These are phyloP conservation scores for Kuraishia capsulata DNA, from an alignment of 805 yeast genomes.

Conservation along the genomic window DNA sequence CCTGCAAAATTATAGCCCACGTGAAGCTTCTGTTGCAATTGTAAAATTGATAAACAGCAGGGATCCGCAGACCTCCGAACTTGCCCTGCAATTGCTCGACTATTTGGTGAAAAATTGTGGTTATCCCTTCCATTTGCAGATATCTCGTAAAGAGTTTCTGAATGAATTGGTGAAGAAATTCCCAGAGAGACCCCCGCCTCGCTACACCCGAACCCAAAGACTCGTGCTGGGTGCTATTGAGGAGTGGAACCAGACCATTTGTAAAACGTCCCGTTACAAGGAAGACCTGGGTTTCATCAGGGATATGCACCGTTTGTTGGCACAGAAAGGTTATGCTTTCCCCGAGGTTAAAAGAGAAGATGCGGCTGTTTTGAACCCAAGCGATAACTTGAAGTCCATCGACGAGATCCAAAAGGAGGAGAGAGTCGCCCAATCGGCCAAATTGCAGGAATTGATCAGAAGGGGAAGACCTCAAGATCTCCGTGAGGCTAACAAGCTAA, in stretches of 20 bases:
- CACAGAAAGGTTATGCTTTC: conserved; percentile 86
- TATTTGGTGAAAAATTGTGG: conserved; percentile 96
- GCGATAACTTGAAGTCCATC: conserved; percentile 77
- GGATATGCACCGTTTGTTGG: conserved; percentile 89
- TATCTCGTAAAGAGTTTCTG: conserved; percentile 87
- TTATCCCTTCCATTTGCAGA: conserved; percentile 91
- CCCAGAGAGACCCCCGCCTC: conserved; percentile 89
- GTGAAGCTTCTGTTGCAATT: conserved; percentile 86
- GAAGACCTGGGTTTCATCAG: conserved; percentile 88
- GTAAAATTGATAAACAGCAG: conserved; percentile 75
- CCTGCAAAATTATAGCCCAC: conserved; percentile 33
- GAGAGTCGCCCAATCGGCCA: conserved; percentile 86
- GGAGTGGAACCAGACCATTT: conserved; percentile 95
- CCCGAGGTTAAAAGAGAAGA: conserved; percentile 89
- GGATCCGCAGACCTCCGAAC: conserved; percentile 80
- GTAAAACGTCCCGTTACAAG: conserved; percentile 80
- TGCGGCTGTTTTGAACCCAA: conserved; percentile 86
- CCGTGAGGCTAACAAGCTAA: conserved; percentile 90
- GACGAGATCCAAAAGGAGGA: conserved; percentile 92
- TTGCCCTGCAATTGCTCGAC: conserved; percentile 62
- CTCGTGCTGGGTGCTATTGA: conserved; percentile 83
- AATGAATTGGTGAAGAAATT: conserved; percentile 88
- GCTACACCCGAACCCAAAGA: conserved; percentile 76
- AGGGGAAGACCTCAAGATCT: conserved; percentile 94
- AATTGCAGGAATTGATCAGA: conserved; percentile 89